Base-by-base conservation (phyloP, 106 monocot genomes). In the Dioscorea zingiberensis region DNA sequence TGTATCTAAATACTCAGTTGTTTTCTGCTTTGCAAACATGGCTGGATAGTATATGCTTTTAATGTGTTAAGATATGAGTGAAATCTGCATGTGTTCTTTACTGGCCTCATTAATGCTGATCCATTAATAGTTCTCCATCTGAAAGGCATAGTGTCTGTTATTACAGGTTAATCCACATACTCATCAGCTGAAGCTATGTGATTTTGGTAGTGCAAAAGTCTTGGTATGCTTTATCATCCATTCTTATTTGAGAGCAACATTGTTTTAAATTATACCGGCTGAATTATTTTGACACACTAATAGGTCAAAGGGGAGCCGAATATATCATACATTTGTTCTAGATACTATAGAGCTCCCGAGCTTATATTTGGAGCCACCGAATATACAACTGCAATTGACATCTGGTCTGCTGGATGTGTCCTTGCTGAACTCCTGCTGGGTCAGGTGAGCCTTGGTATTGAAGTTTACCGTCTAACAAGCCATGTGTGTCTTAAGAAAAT, bases 371-470 rank as follows among this genome's bases (percentile, higher is more conserved):
- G 83, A 62, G 83, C 83, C 48, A 83, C 83, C 6, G 79, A 83
- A 45, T 83, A 79, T 69, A 83, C 78, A 25, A 79, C 83, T 16
- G 83, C 83, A 65, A 79, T 83, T 68, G 83, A 83, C 28, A 73
- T 83, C 48, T 83, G 83, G 83, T 83, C 79, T 56, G 79, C 78
- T 25, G 83, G 83, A 29, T 83, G 83, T 75, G 83, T 83, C 59
- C 60, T 74, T 25, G 66, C 59, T 53, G 74, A 74, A 26, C 32
- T 74, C 28, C 21, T 74, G 16, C 51, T 74, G 18, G 74, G 74
- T 23, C 74, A 67, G 67, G 74, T 74, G 8, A 13, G 29, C 27
- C 21, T 19, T 38, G 4, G 5, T 1, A 22, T 25, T 21, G 22
- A 22, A 56, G 3, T 53, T 22, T 15, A 29, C 11, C 4, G 38